A percentile compares a stretch with the other conserved stretches of the same genome.
Evolutionary conservation across 148 eudicot genomes (phyloP).

Genomic region (Rhododendron molle): DNA sequence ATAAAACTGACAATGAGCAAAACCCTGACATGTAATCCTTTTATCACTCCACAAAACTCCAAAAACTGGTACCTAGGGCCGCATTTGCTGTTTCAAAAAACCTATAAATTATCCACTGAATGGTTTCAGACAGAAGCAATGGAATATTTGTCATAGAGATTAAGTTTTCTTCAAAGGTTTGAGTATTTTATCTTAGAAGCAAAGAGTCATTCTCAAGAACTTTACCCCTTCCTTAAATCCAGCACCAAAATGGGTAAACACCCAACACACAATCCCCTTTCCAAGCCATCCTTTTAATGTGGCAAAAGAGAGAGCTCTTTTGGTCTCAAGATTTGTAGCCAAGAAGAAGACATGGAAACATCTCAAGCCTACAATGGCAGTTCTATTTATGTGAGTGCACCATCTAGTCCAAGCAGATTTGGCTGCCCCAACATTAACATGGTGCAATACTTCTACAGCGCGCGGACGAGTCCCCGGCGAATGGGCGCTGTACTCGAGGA

Average conservation of each 20-base stretch:
- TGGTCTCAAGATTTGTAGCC: background rate
- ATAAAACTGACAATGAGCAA: background rate
- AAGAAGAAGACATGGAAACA: slow-evolving; percentile 5
- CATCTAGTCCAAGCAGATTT: background rate
- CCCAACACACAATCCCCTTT: background rate
- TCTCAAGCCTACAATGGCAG: background rate
- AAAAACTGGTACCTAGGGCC: background rate
- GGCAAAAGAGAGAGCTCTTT: background rate
- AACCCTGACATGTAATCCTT: background rate
- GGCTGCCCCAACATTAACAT: background rate
- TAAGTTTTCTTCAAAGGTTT: background rate
- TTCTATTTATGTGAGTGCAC: slow-evolving; percentile 3
- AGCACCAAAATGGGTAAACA: background rate
- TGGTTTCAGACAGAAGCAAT: background rate
- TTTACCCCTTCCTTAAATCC: background rate
- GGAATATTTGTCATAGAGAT: background rate
- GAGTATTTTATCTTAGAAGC: background rate
- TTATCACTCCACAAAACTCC: background rate
- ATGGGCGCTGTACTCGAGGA: background rate
- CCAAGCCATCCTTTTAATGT: background rate
- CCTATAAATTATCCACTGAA: background rate
- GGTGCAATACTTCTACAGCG: slow-evolving; percentile 13
- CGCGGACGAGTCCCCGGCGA: slow-evolving; percentile 5
- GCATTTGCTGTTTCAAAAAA: background rate
- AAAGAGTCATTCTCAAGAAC: background rate